Evolutionary conservation across 805 yeast species (phyloP), one percentile per base, ranked within the genome.

Genomic region (Lipomyces spencermartinsiae): DNA sequence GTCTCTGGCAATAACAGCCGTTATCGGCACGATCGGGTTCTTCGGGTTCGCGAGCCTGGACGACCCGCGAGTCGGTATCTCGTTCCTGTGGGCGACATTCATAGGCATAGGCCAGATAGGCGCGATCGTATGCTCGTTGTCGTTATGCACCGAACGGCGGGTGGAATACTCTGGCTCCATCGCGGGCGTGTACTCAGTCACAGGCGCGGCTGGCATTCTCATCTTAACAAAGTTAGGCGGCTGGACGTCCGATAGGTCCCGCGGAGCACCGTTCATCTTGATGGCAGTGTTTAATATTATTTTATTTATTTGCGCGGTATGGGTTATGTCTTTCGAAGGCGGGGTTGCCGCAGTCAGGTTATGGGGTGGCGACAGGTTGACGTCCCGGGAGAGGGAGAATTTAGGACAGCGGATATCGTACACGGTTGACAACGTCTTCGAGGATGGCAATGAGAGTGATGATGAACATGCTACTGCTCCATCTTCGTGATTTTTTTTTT

Each of bases 151-250:
- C 5, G 84, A 83, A 62, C 77, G 79, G 51, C 80, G 82, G 37
- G 78, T 82, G 43, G 78, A 77, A 29, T 79, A 82, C 65, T 84
- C 85, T 60, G 93, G 93, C n/a, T 82, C 90, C 1, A 83, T 89
- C 54, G 84, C 89, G 61, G 94, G 94, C 6, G 85, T 88, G 12
- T 88, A 87, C 75, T 84, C 89, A n/a, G 83, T 89, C 64, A 80
- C 84, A 71, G 93, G 92, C 19, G 91, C 91, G 0, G 61, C 87
- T 7, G 94, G 94, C 1, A 87, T 89, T 34, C 78, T 89, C 65
- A 62, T 87, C 0, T 78, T 89, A 35, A 84, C 88, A 46, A 86
- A 85, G 73, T 46, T 87, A 9, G 93, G 93, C 5, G 93, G 93
- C 3, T 73, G 78, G 16, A 79, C 86, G 71, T 85, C 89, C 31